A percentile compares a stretch with the other conserved stretches of the same genome.
phyloP scores from a whole-genome alignment of 2,329 filamentous ascomycete genomes.

The Aureobasidium uvarum region DNA sequence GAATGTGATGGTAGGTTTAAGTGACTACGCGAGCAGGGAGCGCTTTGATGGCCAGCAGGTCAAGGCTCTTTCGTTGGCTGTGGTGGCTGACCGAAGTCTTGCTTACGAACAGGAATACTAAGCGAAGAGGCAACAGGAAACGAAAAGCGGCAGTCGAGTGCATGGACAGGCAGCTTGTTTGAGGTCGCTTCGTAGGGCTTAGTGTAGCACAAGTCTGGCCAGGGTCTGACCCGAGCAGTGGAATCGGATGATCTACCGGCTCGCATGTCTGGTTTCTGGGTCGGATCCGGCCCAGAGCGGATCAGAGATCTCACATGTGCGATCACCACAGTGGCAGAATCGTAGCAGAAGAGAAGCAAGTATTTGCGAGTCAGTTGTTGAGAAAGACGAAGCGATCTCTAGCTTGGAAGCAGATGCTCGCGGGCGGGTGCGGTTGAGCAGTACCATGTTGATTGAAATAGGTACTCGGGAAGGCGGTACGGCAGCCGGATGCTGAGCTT shows the following conservation, averaged over 20 bases:
- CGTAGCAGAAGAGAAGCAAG: neutral
- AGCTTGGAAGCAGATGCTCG: neutral
- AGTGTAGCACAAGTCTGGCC: neutral
- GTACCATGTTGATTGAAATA: neutral
- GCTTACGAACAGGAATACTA: neutral
- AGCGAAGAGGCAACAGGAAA: conserved; percentile 9
- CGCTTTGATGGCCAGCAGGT: neutral
- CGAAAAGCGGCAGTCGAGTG: neutral
- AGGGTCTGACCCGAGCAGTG: conserved; percentile 5
- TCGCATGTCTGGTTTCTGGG: neutral
- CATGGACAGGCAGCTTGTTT: neutral
- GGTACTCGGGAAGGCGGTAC: neutral
- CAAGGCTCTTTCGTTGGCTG: neutral
- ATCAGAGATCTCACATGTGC: neutral
- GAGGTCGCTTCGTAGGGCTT: conserved; percentile 12
- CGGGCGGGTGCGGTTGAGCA: neutral
- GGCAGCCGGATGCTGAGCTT: neutral
- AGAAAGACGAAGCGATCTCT: no score
- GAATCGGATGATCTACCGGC: conserved; percentile 17
- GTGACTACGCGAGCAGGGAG: neutral
- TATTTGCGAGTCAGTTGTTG: neutral
- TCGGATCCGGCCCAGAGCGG: neutral
- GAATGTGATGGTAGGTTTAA: neutral
- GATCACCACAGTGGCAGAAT: neutral
- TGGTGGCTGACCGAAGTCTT: neutral